phyloP scores from a whole-genome alignment of 2,329 filamentous ascomycete genomes.

The Penicillium sp. region DNA sequence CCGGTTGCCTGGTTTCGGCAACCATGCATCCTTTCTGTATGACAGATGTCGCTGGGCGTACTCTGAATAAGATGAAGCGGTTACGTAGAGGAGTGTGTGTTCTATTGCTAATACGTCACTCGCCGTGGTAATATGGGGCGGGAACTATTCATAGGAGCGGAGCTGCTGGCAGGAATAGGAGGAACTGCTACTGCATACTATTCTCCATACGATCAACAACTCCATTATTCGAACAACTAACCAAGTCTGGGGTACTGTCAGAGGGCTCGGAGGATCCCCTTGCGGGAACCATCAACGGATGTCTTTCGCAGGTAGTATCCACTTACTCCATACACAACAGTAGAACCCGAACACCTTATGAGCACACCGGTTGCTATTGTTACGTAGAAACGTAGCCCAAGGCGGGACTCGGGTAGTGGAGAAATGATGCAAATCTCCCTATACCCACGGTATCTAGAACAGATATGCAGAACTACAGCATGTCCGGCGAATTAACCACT shows the following conservation, averaged over 20 bases:
- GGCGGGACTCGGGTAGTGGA: background rate
- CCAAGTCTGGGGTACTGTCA: background rate
- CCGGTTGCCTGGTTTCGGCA: slow-evolving; percentile 21
- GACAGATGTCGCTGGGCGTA: background rate
- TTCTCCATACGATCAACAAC: background rate
- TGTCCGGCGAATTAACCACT: slow-evolving; percentile 1
- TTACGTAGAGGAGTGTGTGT: background rate
- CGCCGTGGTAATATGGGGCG: background rate
- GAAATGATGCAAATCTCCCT: background rate
- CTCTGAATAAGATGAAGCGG: background rate
- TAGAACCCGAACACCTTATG: background rate
- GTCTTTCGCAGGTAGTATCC: background rate
- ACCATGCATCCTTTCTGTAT: slow-evolving; percentile 15
- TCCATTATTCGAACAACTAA: background rate
- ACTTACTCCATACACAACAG: background rate
- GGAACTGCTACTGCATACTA: background rate
- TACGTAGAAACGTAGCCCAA: background rate
- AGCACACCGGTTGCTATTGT: background rate
- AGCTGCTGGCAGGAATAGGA: background rate
- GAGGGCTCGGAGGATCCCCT: background rate
- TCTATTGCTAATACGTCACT: background rate
- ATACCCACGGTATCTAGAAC: background rate
- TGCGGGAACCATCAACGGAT: background rate
- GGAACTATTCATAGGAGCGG: background rate
- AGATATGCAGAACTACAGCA: background rate